A percentile compares a stretch with the other conserved stretches of the same genome.
Conservation (phyloP, 139 green algal genomes). For the Pedinophyceae sp. region DNA sequence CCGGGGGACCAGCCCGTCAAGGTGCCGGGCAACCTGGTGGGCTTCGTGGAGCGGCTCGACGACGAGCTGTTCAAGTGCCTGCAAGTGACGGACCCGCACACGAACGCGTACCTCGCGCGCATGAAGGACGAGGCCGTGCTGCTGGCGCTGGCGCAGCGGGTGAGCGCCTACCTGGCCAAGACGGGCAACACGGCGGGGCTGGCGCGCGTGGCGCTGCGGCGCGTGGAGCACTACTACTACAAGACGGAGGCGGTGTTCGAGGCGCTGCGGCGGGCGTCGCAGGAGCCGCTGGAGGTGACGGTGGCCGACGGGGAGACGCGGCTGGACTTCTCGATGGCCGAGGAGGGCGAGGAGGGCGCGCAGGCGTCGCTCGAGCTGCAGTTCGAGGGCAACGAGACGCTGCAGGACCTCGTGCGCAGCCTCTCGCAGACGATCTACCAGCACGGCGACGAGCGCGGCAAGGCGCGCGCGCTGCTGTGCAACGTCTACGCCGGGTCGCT, state of each 20-base stretch:
- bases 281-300: constrained; percentile 13
- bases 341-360: constrained; percentile 20
- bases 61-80: constrained; percentile 90
- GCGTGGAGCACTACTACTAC: constrained; percentile 96
- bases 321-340: constrained; percentile 4
- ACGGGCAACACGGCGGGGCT: constrained; percentile 15
- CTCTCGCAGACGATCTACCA: constrained; percentile 65
- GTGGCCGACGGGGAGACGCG: constrained; percentile 6
- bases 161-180: constrained; percentile 32
- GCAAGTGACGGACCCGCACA: constrained; percentile 88
- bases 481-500: constrained; percentile 74
- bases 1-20: constrained; percentile 13
- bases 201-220: constrained; percentile 46
- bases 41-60: constrained; percentile 88
- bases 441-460: constrained; percentile 88
- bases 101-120: constrained; percentile 84
- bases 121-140: constrained; percentile 85
- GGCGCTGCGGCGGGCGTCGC: constrained; percentile 49
- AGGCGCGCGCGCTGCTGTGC: constrained; percentile 91
- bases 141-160: constrained; percentile 68
- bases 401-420: constrained; percentile 26
- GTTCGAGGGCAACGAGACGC: neutral
- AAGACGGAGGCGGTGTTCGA: constrained; percentile 74
- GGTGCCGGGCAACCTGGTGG: constrained; percentile 87
- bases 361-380: constrained; percentile 3